Evolutionary conservation across 1,284 basidiomycete species (phyloP), one percentile per base, ranked within the genome.

Genomic region (Coniferiporia weirii): DNA sequence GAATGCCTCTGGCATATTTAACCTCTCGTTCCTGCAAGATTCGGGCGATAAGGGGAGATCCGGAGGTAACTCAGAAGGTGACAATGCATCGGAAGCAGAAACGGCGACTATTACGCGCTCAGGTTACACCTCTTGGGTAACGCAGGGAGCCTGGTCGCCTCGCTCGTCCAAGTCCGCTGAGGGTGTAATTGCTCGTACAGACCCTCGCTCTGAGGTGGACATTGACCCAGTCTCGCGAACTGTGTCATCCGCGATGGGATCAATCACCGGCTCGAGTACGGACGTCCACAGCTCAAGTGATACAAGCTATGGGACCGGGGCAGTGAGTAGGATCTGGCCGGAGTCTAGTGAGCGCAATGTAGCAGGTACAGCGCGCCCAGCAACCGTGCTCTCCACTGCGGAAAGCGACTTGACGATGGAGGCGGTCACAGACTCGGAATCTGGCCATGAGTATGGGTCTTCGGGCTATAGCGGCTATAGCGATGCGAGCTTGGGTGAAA

Each of bases 61-160:
- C 22, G n/a, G 27, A 55, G 1, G 20, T 17, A 22, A 49, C 45
- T 7, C 36, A 38, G 3, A 10, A 10, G 27, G 20, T 12, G 27
- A 38, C 13, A 20, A 17, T 10, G 4, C 9, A 35, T 52, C 50
- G 6, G 32, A 20, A 9, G 40, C 4, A 35, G 10, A 13, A 17
- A 40, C n/a, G 38, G 50, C 19, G 9, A 43, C 51, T 19, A 45
- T 36, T 49, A 17, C 27, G 20, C 48, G 56, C 4, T 38, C 40
- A n/a, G 47, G 48, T 13, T 52, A 57, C 34, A 34, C 35, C 13
- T 57, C 56, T 7, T 57, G 56, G 56, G 38, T 57, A 7, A 32
- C 56, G 3, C 56, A 57, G 38, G 6, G 10, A 19, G 32, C 17
- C 17, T 52, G 56, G 56, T 35, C 48, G 19, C 15, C 32, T 4